Percentiles rank a stretch among this genome's conserved stretches.
Evolutionary conservation across 371 early-diverging fungal genomes (phyloP).

Genomic region (Mucor velutinosus): DNA sequence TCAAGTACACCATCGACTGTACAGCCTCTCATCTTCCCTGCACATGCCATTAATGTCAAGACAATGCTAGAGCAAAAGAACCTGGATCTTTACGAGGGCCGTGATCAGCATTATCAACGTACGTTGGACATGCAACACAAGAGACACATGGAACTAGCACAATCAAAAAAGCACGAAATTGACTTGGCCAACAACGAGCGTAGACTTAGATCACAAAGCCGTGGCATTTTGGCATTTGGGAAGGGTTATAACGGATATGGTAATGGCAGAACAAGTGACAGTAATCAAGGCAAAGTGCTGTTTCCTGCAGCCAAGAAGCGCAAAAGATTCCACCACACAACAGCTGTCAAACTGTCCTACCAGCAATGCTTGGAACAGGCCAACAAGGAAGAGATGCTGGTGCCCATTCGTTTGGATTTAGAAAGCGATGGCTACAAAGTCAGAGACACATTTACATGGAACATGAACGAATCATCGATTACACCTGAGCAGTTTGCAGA

Average conservation of each 20-base stretch:
- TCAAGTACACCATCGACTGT: background rate
- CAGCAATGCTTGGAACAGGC: conserved; percentile 50
- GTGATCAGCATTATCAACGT: conserved; percentile 42
- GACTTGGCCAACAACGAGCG: conserved; percentile 36
- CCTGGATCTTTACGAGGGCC: conserved; percentile 28
- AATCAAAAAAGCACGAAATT: conserved; percentile 42
- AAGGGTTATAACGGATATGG: conserved; percentile 45
- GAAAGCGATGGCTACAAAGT: conserved; percentile 87
- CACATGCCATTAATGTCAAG: conserved; percentile 3
- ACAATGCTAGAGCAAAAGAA: conserved; percentile 15
- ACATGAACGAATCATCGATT: conserved; percentile 63
- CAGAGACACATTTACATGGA: conserved; percentile 93
- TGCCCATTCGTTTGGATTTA: conserved; percentile 89
- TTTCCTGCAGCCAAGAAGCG: conserved; percentile 44
- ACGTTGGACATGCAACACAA: conserved; percentile 42
- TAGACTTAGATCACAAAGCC: conserved; percentile 29
- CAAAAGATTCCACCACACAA: conserved; percentile 24
- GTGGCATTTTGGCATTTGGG: conserved; percentile 37
- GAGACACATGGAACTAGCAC: conserved; percentile 44
- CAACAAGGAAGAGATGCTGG: conserved; percentile 65
- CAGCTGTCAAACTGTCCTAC: background rate
- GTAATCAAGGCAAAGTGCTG: conserved; percentile 17
- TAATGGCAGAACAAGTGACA: conserved; percentile 25
- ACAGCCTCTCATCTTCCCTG: background rate
- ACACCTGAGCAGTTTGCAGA: conserved; percentile 84